Conservation (phyloP, 305 asterid species). For the Andrographis paniculata region DNA sequence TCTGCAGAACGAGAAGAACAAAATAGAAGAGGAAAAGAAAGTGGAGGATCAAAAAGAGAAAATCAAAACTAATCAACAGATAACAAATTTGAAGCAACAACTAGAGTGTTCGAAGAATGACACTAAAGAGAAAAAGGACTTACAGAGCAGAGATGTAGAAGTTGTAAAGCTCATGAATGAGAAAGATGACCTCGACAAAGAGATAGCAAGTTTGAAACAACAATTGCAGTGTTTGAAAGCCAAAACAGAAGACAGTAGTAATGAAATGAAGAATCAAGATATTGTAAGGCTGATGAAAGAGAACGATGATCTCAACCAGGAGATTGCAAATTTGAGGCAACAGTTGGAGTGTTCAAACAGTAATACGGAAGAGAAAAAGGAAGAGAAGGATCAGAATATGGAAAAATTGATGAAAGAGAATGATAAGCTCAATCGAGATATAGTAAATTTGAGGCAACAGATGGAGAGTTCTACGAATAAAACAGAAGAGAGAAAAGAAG, state of each 20-base stretch:
- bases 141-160: conserved; percentile 30
- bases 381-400: neutral
- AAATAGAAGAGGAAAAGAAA: conserved; percentile 41
- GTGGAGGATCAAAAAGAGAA: conserved; percentile 50
- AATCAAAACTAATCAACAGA: conserved; percentile 30
- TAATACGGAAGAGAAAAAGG: neutral
- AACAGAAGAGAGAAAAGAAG: neutral
- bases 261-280: conserved; percentile 45
- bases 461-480: neutral
- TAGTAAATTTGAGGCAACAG: neutral
- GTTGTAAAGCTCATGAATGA: conserved; percentile 17
- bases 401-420: neutral
- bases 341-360: conserved; percentile 18
- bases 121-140: conserved; percentile 17
- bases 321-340: conserved; percentile 36
- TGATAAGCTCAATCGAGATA: neutral
- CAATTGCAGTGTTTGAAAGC: conserved; percentile 20
- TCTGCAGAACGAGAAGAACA: conserved; percentile 45
- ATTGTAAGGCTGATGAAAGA: conserved; percentile 30
- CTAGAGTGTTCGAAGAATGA: conserved; percentile 12
- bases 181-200: conserved; percentile 20
- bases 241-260: conserved; percentile 28
- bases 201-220: conserved; percentile 8
- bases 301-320: conserved; percentile 31
- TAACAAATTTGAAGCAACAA: conserved; percentile 34